Percentiles rank a stretch among this genome's conserved stretches.
Conservation (phyloP, 345 rosid genomes). For the Zanthoxylum bungeanum region DNA sequence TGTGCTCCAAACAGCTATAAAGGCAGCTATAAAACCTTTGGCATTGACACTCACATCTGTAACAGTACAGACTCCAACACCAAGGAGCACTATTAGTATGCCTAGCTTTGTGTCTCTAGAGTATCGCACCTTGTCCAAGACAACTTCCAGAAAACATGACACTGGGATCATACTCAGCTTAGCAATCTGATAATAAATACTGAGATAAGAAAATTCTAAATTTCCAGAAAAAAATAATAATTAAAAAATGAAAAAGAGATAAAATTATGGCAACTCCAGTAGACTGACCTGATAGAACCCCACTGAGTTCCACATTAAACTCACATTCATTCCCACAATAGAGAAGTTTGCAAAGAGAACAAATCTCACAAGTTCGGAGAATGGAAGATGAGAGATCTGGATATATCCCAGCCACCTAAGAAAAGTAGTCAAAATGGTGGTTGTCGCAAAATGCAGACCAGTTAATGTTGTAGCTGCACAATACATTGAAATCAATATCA, state of each 20-base stretch:
- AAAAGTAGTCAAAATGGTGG: slow-evolving; percentile 68
- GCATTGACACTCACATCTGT: slow-evolving; percentile 96
- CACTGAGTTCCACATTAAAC: slow-evolving; percentile 99
- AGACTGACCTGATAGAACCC: slow-evolving; percentile 92
- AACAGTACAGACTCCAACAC: slow-evolving; percentile 97
- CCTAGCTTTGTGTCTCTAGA: slow-evolving; percentile 98
- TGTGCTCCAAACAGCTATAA: slow-evolving; percentile 97
- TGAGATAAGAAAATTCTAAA: not conserved
- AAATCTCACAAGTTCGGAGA: slow-evolving; percentile 71
- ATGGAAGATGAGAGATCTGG: slow-evolving; percentile 77
- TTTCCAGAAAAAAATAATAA: slow-evolving; percentile 15
- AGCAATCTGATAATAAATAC: slow-evolving; percentile 63
- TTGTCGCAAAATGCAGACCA: slow-evolving; percentile 95
- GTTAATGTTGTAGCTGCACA: slow-evolving; percentile 95
- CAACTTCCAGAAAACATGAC: slow-evolving; percentile 89
- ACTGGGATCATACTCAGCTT: slow-evolving; percentile 99
- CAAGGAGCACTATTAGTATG: slow-evolving; percentile 83
- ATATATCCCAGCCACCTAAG: slow-evolving; percentile 87
- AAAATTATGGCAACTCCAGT: not conserved
- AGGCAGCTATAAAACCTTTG: slow-evolving; percentile 88
- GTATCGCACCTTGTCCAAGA: slow-evolving; percentile 86
- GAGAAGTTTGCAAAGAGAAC: slow-evolving; percentile 96
- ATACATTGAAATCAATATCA: slow-evolving; percentile 23
- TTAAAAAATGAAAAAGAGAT: not conserved
- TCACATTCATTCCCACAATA: slow-evolving; percentile 98